Percentiles rank a stretch among this genome's conserved stretches.
phyloP scores from a whole-genome alignment of 148 eudicot genomes.

The Rhododendron simsii region DNA sequence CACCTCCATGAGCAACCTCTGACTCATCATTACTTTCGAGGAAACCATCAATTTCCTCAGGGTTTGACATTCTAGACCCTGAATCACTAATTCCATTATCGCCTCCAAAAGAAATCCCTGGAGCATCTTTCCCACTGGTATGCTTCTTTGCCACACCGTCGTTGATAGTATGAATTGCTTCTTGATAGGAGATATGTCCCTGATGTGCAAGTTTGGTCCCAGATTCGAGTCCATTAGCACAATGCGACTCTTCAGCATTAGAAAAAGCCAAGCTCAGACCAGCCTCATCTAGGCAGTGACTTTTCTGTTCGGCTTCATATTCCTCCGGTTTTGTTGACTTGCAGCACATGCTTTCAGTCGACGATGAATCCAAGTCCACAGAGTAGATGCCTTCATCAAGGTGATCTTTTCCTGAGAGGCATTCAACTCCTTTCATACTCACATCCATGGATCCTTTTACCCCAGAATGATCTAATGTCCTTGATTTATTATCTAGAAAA shows the following conservation, averaged over 20 bases:
- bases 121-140: background rate
- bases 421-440: background rate
- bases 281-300: background rate
- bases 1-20: conserved; percentile 39
- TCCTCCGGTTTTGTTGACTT: background rate
- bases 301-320: background rate
- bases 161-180: background rate
- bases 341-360: background rate
- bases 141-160: background rate
- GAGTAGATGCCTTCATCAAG: background rate
- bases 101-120: background rate
- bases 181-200: background rate
- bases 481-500: background rate
- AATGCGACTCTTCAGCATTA: background rate
- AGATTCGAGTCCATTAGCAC: background rate
- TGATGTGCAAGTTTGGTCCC: background rate
- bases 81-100: background rate
- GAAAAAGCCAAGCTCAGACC: background rate
- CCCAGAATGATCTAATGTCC: background rate
- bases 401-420: background rate
- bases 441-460: background rate
- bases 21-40: conserved; percentile 4
- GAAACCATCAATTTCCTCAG: background rate
- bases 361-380: background rate
- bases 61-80: background rate